These are phyloP conservation scores for Leucocoprinus birnbaumii DNA, from an alignment of 768 basidiomycete genomes.

Conservation along the genomic window DNA sequence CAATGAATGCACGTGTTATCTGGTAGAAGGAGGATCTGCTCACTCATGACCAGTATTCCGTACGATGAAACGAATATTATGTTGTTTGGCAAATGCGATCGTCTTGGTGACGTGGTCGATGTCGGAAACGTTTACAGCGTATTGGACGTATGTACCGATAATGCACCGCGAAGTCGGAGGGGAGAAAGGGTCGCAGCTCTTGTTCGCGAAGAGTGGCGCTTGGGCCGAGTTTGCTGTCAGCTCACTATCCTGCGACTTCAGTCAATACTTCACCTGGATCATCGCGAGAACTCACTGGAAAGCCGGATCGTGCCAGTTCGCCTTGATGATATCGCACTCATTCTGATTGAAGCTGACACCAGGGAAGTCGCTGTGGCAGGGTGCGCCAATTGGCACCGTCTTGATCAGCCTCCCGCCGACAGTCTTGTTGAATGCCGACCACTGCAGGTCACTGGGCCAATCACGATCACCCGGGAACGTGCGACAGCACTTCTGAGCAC, in stretches of 20 bases:
- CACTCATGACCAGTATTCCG: conserved; percentile 22
- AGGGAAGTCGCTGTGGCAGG: background rate
- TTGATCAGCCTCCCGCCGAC: conserved; percentile 14
- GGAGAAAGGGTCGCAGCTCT: conserved; percentile 17
- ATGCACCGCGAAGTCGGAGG: conserved; percentile 12
- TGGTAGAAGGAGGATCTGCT: background rate
- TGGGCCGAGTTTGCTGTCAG: background rate
- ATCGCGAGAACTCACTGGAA: conserved; percentile 6
- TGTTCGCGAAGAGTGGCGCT: conserved; percentile 12
- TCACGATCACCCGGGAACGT: conserved; percentile 10
- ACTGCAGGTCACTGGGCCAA: conserved; percentile 9
- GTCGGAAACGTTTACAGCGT: conserved; percentile 18
- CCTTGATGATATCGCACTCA: background rate
- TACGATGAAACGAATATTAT: conserved; percentile 21
- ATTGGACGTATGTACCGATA: conserved; percentile 13
- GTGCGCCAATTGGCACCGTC: conserved; percentile 4
- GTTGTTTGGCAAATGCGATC: conserved; percentile 18
- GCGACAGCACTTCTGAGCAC: background rate
- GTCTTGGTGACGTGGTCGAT: conserved; percentile 19
- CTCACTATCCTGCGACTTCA: background rate
- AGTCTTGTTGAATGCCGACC: conserved; percentile 13
- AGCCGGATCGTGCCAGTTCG: background rate
- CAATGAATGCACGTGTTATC: too few relatives aligned
- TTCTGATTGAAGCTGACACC: background rate
- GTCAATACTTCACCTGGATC: background rate